Evolutionary conservation across 331 rosid species (phyloP), one percentile per base, ranked within the genome.

Genomic region (Phaseolus coccineus): DNA sequence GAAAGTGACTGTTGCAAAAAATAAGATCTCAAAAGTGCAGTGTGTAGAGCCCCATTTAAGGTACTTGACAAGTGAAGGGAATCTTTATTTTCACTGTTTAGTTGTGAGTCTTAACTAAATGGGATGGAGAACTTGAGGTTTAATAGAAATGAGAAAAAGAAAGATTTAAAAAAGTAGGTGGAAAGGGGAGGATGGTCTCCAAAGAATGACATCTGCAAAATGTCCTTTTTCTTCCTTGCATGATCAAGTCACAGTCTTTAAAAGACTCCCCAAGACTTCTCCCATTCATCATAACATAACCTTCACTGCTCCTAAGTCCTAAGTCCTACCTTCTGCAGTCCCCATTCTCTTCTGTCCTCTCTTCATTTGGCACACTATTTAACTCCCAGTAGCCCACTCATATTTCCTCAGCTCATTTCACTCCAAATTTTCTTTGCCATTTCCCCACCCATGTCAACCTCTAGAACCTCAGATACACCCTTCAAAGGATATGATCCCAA

Each of bases 391-490:
- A 55, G 5, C 80, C 61, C 40, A 10, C 37, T 69, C 56, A 24
- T 51, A 51, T 70, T 70, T 56, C 66, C 37, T 51, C 52, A 57
- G 5, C 80, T 63, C 76, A 74, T 47, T 46, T 39, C 48, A 44
- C 67, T 24, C 68, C 77, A 73, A 63, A 63, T 22, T 57, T 55
- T 75, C 68, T 40, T 59, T 74, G 25, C 83, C 70, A 25, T 58
- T 71, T 71, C 62, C 44, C 69, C 19, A 79, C 78, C 88, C 78
- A 95, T 95, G 97, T 89, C 99, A 68, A 81, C 88, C 82, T 90
- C 97, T 62, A 90, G 84, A 84, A 80, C 87, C 85, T 65, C 82
- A 59, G 94, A 87, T 27, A 85, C 89, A 75, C 61, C 88, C 77
- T 86, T 78, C 84, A 80, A 86, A 77, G 81, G 77, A 25, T 63